Evolutionary conservation across 805 yeast species (phyloP), one percentile per base, ranked within the genome.

Genomic region (Diddensiella transvaalensis): DNA sequence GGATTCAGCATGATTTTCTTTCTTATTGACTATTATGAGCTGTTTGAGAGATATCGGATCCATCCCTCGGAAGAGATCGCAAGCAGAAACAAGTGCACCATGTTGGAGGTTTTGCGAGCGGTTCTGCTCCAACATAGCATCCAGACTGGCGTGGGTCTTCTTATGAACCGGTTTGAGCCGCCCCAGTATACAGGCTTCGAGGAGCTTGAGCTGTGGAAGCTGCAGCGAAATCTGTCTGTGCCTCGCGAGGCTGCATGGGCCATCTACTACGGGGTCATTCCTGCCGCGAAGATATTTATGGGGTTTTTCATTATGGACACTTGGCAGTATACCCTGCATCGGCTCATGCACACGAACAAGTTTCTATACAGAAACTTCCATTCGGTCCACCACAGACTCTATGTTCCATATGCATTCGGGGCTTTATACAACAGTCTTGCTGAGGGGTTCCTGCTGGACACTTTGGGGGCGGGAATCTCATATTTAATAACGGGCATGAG

Each of bases 351-450:
- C 64, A 60, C 75, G 63, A 86, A 86, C 75, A 83, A 82, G 63
- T 70, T 74, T 47, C 71, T 90, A 42, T 93, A 93, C 76, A 78
- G 77, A 54, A 71, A 80, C 46, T 87, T 87, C 74, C 99, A 93
- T 67, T 88, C 98, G 3, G 82, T 96, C 57, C 99, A 93, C 68
- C 99, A 93, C 68, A 73, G 91, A 47, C 74, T 93, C 44, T 91
- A 93, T 59, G 96, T 93, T 32, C 99, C 99, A 5, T 93, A 89
- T 66, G 97, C 98, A 0, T 90, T 76, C 67, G 99, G 99, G 44
- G 99, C 99, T 2, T 75, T 93, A 26, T 93, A 87, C 73, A 93
- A 93, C 68, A 89, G 89, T 59, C 95, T 96, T 19, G 76, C 87
- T 17, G 99, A 93, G 72, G 99, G 99, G 4, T 87, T 93, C 57